These are phyloP conservation scores for Protea cynaroides DNA, from an alignment of 164 flowering plant genomes.

Conservation along the genomic window DNA sequence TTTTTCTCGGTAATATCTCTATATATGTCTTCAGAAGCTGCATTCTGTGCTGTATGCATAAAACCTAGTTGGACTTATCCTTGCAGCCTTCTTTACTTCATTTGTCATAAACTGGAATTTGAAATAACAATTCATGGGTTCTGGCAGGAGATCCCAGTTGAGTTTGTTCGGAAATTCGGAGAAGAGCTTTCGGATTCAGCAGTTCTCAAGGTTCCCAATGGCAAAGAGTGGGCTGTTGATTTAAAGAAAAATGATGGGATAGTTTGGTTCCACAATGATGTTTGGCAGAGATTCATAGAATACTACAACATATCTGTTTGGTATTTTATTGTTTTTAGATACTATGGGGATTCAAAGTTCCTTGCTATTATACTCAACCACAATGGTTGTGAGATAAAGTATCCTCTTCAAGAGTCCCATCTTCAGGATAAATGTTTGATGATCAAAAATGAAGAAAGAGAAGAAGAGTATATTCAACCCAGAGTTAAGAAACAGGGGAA, in stretches of 20 bases:
- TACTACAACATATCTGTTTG: conserved; percentile 21
- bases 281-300: conserved; percentile 25
- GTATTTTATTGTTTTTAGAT: conserved; percentile 28
- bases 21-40: too few species aligned
- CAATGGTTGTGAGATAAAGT: conserved; percentile 23
- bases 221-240: conserved; percentile 18
- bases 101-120: too few species aligned
- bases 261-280: conserved; percentile 28
- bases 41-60: too few species aligned
- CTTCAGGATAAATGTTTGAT: too few species aligned
- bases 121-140: too few species aligned
- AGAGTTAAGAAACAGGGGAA: too few species aligned
- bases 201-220: conserved; percentile 16
- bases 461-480: too few species aligned
- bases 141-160: conserved; percentile 28
- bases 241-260: conserved; percentile 10
- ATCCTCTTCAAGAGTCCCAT: conserved; percentile 1
- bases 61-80: too few species aligned
- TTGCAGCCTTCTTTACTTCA: too few species aligned
- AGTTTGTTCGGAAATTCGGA: conserved; percentile 19
- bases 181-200: conserved; percentile 14
- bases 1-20: too few species aligned
- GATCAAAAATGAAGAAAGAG: too few species aligned
- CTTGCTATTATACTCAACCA: conserved; percentile 20
- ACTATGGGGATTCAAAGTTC: conserved; percentile 26